phyloP scores from a whole-genome alignment of 257 asterid genomes.

The Petunia axillaris region DNA sequence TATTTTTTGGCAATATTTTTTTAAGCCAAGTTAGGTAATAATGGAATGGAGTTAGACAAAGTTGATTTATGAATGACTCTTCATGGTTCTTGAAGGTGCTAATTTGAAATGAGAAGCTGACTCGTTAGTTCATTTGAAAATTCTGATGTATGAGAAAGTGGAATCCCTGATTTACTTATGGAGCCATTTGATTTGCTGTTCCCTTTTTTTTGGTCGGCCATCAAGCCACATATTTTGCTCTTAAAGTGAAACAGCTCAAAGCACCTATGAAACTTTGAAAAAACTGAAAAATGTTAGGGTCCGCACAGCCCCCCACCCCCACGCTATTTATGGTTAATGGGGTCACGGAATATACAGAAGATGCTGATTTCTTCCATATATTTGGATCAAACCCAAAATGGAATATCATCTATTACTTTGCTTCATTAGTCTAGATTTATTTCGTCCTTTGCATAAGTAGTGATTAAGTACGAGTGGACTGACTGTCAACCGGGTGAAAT shows the following conservation, averaged over 20 bases:
- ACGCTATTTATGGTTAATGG: background rate
- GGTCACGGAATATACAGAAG: background rate
- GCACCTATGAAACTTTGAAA: background rate
- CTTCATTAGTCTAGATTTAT: background rate
- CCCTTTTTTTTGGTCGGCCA: background rate
- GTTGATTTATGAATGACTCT: background rate
- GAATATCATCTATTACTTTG: background rate
- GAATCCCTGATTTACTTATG: background rate
- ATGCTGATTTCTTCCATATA: background rate
- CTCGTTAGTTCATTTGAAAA: background rate
- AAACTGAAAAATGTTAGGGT: background rate
- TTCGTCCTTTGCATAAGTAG: too few relatives aligned
- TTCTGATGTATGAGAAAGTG: background rate
- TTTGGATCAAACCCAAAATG: background rate
- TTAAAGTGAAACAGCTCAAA: background rate
- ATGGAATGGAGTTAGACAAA: background rate
- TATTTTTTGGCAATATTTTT: constrained; percentile 1
- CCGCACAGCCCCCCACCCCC: background rate
- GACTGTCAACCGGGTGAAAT: background rate
- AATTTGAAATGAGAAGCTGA: background rate
- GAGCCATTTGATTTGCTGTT: background rate
- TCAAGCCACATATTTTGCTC: background rate
- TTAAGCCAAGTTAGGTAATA: background rate
- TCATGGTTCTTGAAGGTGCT: background rate
- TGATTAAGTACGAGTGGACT: too few relatives aligned